Evolutionary conservation across 208 protist species (phyloP), one percentile per base, ranked within the genome.

Genomic region (Strigomonas oncopelti): DNA sequence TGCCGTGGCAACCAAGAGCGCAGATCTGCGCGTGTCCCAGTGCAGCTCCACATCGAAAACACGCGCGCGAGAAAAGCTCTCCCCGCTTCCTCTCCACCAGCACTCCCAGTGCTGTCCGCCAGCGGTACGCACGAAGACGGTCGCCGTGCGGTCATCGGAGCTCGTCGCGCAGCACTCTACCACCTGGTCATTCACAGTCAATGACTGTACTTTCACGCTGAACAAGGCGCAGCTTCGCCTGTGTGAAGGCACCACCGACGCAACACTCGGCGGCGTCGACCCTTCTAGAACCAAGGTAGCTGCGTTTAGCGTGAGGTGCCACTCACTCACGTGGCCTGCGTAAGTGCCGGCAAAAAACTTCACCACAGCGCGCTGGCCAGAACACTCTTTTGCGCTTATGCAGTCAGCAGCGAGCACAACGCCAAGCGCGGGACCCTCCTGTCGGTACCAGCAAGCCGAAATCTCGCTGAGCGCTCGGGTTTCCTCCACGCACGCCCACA

Each of bases 81-180:
- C 31, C 14, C 78, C 78, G 36, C 58, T 25, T 0, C 80, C 77
- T 16, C 84, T 76, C 74, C 81, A 84, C 28, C 81, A 53, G 28
- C 74, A 66, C 74, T 85, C 64, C 31, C 77, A 75, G 46, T 56
- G 53, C 25, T 51, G n/a, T 20, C 36, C 52, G 28, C 24, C 45
- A 2, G 11, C 5, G 16, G n/a, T 16, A 36, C 70, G 59, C 5
- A 61, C 61, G 57, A 83, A 88, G 5, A 92, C 45, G 2, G 78
- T 74, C 18, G 80, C 89, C 4, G 77, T 80, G 22, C 86, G 81
- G 69, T 95, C 86, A 58, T 92, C 89, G 65, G 84, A 92, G 65
- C 89, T 90, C 0, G 89, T 90, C 1, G 84, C 84, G 22, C 91
- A 58, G 48, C 73, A 70, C 54, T 54, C 34, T 0, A 46, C 29